Percentiles rank a stretch among this genome's conserved stretches.
phyloP scores from a whole-genome alignment of 2,329 filamentous ascomycete genomes.

The Scedosporium boydii region DNA sequence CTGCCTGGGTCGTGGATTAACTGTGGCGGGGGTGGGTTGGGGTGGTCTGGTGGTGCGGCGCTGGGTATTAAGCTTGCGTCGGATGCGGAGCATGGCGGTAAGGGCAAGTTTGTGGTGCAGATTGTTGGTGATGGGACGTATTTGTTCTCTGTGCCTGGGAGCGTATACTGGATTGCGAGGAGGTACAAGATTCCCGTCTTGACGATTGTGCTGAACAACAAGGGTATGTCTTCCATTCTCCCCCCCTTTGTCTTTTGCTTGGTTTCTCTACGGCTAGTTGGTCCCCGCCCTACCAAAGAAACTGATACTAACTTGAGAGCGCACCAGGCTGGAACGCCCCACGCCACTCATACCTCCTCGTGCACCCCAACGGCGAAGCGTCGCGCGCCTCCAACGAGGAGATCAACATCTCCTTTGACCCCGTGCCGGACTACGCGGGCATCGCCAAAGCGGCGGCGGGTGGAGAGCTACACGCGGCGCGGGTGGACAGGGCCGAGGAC shows the following conservation, averaged over 20 bases:
- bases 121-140: slow-evolving; percentile 50
- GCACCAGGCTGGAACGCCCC: slow-evolving; percentile 52
- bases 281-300: no score
- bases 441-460: slow-evolving; percentile 51
- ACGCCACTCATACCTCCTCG: slow-evolving; percentile 43
- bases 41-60: slow-evolving; percentile 69
- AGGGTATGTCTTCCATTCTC: slow-evolving; percentile 25
- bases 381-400: slow-evolving; percentile 50
- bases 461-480: slow-evolving; percentile 40
- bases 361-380: slow-evolving; percentile 47
- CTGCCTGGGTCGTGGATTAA: slow-evolving; percentile 69
- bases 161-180: slow-evolving; percentile 46
- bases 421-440: slow-evolving; percentile 47
- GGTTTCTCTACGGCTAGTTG: neutral
- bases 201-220: slow-evolving; percentile 48
- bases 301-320: no score
- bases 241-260: no score
- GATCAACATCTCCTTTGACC: slow-evolving; percentile 51
- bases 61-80: slow-evolving; percentile 68
- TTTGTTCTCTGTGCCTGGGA: slow-evolving; percentile 44
- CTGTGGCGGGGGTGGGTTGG: slow-evolving; percentile 70
- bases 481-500: slow-evolving; percentile 35
- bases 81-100: slow-evolving; percentile 27
- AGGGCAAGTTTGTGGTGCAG: slow-evolving; percentile 42
- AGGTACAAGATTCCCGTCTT: slow-evolving; percentile 45